Percentiles rank a stretch among this genome's conserved stretches.
Conservation (phyloP, 2,329 filamentous ascomycete genomes). For the Colletotrichum caudatum region DNA sequence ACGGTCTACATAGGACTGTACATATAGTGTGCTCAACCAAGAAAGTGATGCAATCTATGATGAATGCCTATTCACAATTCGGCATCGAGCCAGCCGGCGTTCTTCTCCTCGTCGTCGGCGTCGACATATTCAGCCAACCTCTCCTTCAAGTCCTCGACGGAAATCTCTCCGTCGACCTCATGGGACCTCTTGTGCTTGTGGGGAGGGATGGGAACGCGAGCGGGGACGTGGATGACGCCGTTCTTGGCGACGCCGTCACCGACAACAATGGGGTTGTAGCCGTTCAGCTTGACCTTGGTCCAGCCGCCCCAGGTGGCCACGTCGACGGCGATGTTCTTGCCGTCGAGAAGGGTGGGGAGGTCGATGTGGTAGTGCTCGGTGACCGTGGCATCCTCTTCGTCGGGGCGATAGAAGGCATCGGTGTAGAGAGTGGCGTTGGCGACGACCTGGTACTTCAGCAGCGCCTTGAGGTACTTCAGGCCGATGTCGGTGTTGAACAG, state of each 20-base stretch:
- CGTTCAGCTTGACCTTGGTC: slow-evolving; percentile 81
- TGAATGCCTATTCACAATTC: slow-evolving; percentile 25
- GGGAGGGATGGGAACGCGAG: slow-evolving; percentile 81
- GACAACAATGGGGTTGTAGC: slow-evolving; percentile 72
- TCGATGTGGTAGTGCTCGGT: slow-evolving; percentile 74
- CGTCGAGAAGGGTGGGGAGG: slow-evolving; percentile 77
- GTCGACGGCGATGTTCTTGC: slow-evolving; percentile 77
- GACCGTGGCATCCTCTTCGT: slow-evolving; percentile 48
- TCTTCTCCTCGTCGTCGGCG: slow-evolving; percentile 48
- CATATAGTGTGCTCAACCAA: too few relatives aligned
- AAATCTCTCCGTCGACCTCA: slow-evolving; percentile 59
- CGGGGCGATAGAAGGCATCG: slow-evolving; percentile 77
- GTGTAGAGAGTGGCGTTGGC: slow-evolving; percentile 83
- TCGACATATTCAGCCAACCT: slow-evolving; percentile 61
- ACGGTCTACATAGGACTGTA: neutral
- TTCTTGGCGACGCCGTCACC: slow-evolving; percentile 80
- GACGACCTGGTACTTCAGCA: slow-evolving; percentile 84
- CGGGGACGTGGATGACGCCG: slow-evolving; percentile 84
- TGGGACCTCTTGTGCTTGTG: slow-evolving; percentile 60
- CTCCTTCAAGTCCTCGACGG: slow-evolving; percentile 71
- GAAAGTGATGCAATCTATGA: too few relatives aligned
- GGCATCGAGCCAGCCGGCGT: slow-evolving; percentile 18
- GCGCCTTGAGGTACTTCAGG: slow-evolving; percentile 78
- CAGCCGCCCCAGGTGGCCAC: slow-evolving; percentile 76
- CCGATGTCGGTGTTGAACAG: slow-evolving; percentile 82